phyloP scores from a whole-genome alignment of 140 eudicot genomes.

The Cichorium intybus region DNA sequence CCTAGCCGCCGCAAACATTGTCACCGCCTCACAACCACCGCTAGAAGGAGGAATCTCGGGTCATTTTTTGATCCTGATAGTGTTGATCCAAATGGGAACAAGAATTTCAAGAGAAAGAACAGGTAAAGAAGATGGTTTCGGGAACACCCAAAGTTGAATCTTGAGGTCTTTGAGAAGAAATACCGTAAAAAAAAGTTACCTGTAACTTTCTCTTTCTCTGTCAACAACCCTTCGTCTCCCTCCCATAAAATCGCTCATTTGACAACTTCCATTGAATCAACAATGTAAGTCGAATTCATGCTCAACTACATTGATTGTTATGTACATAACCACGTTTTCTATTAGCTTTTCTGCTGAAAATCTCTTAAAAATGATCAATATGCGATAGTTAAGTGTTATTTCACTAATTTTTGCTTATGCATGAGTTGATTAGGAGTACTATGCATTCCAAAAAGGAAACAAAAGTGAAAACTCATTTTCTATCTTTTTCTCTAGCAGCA shows the following conservation, averaged over 20 bases:
- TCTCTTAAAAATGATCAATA: background rate
- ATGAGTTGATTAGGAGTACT: background rate
- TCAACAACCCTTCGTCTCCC: background rate
- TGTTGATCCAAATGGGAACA: constrained; percentile 39
- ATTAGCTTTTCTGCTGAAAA: background rate
- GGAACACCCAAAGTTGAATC: constrained; percentile 24
- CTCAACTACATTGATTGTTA: background rate
- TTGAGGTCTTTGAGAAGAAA: constrained; percentile 36
- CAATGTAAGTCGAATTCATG: constrained; percentile 15
- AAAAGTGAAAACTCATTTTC: background rate
- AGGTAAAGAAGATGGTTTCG: constrained; percentile 49
- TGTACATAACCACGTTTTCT: background rate
- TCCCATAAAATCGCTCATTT: background rate
- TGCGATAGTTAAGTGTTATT: constrained; percentile 5
- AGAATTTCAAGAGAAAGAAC: constrained; percentile 47
- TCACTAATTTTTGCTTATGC: constrained; percentile 5
- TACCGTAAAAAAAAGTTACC: too few relatives aligned
- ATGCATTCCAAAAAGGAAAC: background rate
- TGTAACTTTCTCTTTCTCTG: too few relatives aligned
- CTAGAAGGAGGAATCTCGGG: constrained; percentile 61
- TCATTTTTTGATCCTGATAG: constrained; percentile 68
- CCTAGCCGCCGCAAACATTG: too few relatives aligned
- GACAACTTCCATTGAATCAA: background rate
- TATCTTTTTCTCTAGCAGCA: constrained; percentile 14
- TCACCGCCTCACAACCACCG: too few relatives aligned